Evolutionary conservation across 1,284 basidiomycete species (phyloP).

Genomic region (Ceratobasidium sp.): DNA sequence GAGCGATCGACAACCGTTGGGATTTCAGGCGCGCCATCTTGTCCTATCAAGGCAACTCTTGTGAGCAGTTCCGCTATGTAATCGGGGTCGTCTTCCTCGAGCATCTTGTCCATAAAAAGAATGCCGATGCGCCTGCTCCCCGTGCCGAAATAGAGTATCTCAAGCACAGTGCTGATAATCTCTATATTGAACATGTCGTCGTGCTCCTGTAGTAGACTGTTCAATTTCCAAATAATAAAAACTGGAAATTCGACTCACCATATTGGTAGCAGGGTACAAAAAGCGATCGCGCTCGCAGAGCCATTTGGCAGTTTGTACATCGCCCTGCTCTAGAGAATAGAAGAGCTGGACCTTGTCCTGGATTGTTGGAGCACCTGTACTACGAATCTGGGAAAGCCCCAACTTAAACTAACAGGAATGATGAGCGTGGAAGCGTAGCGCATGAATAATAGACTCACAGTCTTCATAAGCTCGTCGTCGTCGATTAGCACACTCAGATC

Average conservation of each 20-base stretch:
- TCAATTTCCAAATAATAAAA: neutral
- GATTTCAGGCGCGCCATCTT: neutral
- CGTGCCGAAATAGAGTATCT: neutral
- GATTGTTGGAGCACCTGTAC: neutral
- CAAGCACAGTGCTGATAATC: neutral
- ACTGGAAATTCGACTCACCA: neutral
- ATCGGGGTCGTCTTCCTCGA: neutral
- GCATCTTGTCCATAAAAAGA: neutral
- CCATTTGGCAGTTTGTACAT: neutral
- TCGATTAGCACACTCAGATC: neutral
- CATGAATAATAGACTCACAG: neutral
- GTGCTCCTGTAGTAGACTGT: neutral
- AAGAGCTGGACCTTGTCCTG: neutral
- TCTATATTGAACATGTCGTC: neutral
- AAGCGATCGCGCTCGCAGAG: neutral
- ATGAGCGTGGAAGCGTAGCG: neutral
- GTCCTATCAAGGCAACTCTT: neutral
- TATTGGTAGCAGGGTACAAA: neutral
- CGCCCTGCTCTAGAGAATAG: neutral
- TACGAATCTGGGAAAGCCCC: neutral
- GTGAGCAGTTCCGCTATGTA: neutral
- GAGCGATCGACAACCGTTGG: constrained; percentile 7
- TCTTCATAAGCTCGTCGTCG: neutral
- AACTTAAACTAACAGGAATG: neutral
- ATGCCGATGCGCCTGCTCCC: neutral